Evolutionary conservation across 441 rosid species (phyloP), one percentile per base, ranked within the genome.

Genomic region (Theobroma grandiflorum): DNA sequence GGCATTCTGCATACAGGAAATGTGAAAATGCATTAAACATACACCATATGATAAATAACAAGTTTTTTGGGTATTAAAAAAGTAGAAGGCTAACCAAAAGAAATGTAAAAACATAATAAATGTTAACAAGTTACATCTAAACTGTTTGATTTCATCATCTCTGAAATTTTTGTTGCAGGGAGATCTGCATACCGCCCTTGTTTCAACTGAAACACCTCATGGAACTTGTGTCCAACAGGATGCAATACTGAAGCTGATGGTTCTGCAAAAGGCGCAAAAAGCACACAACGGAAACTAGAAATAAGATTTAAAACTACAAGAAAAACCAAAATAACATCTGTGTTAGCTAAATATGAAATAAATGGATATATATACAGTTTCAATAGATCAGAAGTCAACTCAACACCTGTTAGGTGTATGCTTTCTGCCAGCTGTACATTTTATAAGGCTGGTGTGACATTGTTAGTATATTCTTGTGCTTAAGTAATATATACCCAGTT

Each of bases 121-220:
- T 67, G 31, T 59, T 50, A 70, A 47, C 72, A 65, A 16, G 87
- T 70, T 88, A 92, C 99, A 85, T 95, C 98, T 82, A 97, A 81
- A 63, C 88, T 87, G 76, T 85, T 94, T 63, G 97, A 90, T 84
- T 88, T 92, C 91, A 91, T 90, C 92, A 95, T 85, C 74, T 95
- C 99, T 5, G 95, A 86, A 64, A 95, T 88, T 82, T 91, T 94
- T 53, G 93, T 85, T 2, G 90, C 91, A 37, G 93, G 90, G 79
- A 91, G 96, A 84, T 96, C 97, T 1, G 89, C 84, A 76, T 82
- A 91, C 1, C 89, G 80, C 26, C 92, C 99, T 58, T 90, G 97
- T 89, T 92, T 95, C 74, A 89, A 69, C 77, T 93, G 98, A 79
- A 88, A 90, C 76, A 88, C 92, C 82, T 92, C 98, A 62, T 90